Base-by-base conservation (phyloP, 73 alveolate genomes). In the Paramecium sexaurelia region DNA sequence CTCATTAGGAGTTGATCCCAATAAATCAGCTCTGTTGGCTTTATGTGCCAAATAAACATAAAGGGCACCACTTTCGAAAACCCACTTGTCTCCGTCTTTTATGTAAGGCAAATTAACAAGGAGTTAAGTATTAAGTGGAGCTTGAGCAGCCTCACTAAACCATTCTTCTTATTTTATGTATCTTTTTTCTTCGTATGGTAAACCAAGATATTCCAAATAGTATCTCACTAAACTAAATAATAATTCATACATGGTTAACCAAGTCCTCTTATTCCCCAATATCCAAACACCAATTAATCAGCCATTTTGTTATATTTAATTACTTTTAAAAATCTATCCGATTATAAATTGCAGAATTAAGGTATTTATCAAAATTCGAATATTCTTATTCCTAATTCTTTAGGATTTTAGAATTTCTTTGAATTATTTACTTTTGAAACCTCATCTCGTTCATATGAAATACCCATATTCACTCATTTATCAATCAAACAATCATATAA, bases 71-170 rank as follows among this genome's bases (percentile, higher is more conserved):
- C 88, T 91, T 47, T 91, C 94, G 11, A 35, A 55, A n/a, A 91
- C 7, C 29, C 51, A 84, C 24, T 84, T 20, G 26, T 43, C 92
- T 17, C 95, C 94, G 55, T 91, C 95, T 10, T 40, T 55, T 0
- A 91, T 24, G 55, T 91, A 91, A 9, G 95, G 95, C 33, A 91
- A 92, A 39, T 91, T 91, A 22, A 83, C 91, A 27, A 91, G 41
- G 5, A 26, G 33, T 13, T 40, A 66, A 6, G 11, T 55, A 93
- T 61, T 85, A 11, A 40, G 47, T 92, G 90, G 85, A 55, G 93
- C 90, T 43, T 37, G 5, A 40, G 29, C 15, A 11, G 20, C 84
- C 5, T 32, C 45, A 1, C 67, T 41, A 55, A 66, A 55, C 94
- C 69, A 92, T 92, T 47, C 91, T 92, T 85, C 90, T 17, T 26